Conservation (phyloP, 768 basidiomycete genomes). For the Nidularia pulvinata region DNA sequence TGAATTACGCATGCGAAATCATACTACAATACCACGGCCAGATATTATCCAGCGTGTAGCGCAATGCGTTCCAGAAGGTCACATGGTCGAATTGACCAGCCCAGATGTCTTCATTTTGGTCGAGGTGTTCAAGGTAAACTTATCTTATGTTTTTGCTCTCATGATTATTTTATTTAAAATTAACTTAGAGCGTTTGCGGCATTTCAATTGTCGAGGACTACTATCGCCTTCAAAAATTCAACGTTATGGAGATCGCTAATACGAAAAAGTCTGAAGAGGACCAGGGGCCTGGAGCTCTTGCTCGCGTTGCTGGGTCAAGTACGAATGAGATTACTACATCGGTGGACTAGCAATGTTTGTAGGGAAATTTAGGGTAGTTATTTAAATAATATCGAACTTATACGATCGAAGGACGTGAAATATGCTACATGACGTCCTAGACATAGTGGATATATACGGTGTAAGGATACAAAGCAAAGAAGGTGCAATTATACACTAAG, state of each 20-base stretch:
- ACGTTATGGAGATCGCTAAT: conserved; percentile 73
- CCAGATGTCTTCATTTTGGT: conserved; percentile 77
- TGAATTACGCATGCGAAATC: conserved; percentile 74
- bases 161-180: background rate
- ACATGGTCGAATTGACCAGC: conserved; percentile 65
- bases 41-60: conserved; percentile 68
- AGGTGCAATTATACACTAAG: no score
- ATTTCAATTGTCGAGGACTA: conserved; percentile 75
- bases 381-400: no score
- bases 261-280: conserved; percentile 31
- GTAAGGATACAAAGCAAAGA: no score
- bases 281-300: no score
- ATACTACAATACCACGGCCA: conserved; percentile 63
- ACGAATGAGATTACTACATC: no score
- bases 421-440: no score
- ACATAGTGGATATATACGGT: no score
- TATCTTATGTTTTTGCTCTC: background rate
- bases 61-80: conserved; percentile 65
- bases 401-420: no score
- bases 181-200: conserved; percentile 69
- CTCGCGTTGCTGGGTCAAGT: no score
- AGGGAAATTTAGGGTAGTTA: no score
- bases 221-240: conserved; percentile 73
- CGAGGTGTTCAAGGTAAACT: conserved; percentile 78
- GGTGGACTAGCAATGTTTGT: no score